phyloP scores from a whole-genome alignment of 768 basidiomycete species.

The Tephrocybe sp. region DNA sequence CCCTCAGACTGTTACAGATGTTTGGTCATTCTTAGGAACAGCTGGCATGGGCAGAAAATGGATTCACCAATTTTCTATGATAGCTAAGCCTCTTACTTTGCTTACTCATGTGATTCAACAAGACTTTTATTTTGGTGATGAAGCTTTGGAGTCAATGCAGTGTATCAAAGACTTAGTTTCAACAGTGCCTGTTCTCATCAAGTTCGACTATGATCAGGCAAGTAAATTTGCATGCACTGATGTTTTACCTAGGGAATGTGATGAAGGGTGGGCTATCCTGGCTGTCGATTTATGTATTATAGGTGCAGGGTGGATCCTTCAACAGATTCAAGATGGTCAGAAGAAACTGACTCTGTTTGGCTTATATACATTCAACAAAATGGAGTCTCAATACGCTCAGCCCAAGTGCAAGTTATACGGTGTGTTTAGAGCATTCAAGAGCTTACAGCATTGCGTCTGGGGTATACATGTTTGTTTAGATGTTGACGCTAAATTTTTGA shows the following conservation, averaged over 20 bases:
- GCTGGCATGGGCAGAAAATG: constrained; percentile 21
- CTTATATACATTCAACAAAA: no score
- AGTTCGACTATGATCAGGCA: constrained; percentile 29
- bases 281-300: constrained; percentile 31
- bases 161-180: constrained; percentile 21
- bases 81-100: constrained; percentile 24
- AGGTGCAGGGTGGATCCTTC: constrained; percentile 23
- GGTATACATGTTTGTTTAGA: no score
- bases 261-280: constrained; percentile 24
- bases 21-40: constrained; percentile 21
- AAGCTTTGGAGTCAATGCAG: constrained; percentile 23
- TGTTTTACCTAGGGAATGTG: neutral
- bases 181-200: constrained; percentile 24
- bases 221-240: neutral
- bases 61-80: constrained; percentile 21
- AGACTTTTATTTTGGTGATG: constrained; percentile 26
- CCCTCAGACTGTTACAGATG: neutral
- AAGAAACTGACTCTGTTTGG: no score
- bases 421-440: no score
- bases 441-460: no score
- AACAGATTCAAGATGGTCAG: neutral
- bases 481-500: no score
- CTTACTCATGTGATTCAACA: neutral
- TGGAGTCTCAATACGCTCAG: no score
- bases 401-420: no score